phyloP scores from a whole-genome alignment of 495 filamentous ascomycete genomes.

The Cercophora newfieldiana region DNA sequence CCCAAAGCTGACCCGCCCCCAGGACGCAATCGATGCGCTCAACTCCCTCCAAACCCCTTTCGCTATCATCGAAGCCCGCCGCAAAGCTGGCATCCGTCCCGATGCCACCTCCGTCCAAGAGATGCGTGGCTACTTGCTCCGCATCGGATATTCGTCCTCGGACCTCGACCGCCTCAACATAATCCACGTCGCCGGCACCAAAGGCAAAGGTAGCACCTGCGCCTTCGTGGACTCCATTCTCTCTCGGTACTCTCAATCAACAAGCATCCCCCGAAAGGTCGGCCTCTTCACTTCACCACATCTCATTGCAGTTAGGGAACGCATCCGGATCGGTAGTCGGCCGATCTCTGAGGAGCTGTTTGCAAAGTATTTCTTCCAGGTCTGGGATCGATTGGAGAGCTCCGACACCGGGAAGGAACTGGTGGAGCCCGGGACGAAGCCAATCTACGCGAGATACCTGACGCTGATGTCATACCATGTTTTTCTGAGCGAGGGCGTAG shows the following conservation, averaged over 20 bases:
- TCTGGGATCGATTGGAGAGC: constrained; percentile 74
- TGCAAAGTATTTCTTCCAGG: constrained; percentile 82
- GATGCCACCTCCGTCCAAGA: constrained; percentile 70
- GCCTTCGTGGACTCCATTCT: constrained; percentile 64
- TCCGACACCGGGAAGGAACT: constrained; percentile 28
- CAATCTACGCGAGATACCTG: constrained; percentile 87
- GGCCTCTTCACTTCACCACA: constrained; percentile 91
- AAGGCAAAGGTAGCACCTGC: constrained; percentile 86
- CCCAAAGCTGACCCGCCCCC: no score
- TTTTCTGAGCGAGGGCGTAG: constrained; percentile 76
- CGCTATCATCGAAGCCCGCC: constrained; percentile 70
- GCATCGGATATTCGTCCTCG: constrained; percentile 71
- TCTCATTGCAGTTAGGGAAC: constrained; percentile 81
- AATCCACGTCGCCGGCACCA: constrained; percentile 87
- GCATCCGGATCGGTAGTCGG: constrained; percentile 76
- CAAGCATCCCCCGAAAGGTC: constrained; percentile 52
- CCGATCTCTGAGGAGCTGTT: constrained; percentile 77
- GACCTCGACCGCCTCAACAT: constrained; percentile 76
- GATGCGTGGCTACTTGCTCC: constrained; percentile 72
- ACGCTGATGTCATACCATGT: constrained; percentile 89
- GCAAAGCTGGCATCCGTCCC: constrained; percentile 64
- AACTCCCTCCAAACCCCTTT: constrained; percentile 91
- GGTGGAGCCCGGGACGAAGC: constrained; percentile 53
- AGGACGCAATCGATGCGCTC: constrained; percentile 83
- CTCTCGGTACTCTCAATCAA: constrained; percentile 37